A percentile compares a stretch with the other conserved stretches of the same genome.
These are phyloP conservation scores for Maudiozyma barnettii DNA, from an alignment of 805 yeast genomes.

Conservation along the genomic window DNA sequence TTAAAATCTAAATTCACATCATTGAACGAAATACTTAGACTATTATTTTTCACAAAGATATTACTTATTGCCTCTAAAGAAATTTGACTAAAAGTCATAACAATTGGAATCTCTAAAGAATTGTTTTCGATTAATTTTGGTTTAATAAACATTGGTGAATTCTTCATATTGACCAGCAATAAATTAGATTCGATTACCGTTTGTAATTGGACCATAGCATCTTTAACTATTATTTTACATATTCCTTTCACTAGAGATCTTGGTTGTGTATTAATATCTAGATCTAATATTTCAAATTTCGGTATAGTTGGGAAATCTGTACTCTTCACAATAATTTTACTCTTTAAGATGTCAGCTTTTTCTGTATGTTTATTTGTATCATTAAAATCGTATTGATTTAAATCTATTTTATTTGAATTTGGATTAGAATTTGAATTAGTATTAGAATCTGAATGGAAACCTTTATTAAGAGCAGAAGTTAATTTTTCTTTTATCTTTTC, in stretches of 20 bases:
- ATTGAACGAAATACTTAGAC: conserved; percentile 30
- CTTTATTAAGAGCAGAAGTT: conserved; percentile 19
- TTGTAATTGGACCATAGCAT: conserved; percentile 26
- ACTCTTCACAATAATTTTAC: conserved; percentile 25
- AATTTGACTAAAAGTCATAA: conserved; percentile 27
- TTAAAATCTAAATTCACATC: conserved; percentile 30
- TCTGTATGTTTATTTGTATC: not conserved
- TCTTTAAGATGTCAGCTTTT: conserved; percentile 14
- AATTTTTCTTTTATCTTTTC: conserved; percentile 22
- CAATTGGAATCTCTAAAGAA: conserved; percentile 29
- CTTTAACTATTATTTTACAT: conserved; percentile 26
- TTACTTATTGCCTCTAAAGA: conserved; percentile 29
- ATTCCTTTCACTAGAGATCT: conserved; percentile 28
- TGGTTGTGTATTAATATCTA: conserved; percentile 26
- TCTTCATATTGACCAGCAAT: conserved; percentile 20
- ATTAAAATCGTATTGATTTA: not conserved
- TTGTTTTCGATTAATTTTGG: conserved; percentile 28
- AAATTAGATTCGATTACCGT: conserved; percentile 30
- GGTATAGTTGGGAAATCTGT: conserved; percentile 26
- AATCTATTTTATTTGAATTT: not conserved
- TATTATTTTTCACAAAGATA: conserved; percentile 25
- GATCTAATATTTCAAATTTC: conserved; percentile 26
- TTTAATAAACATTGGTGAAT: conserved; percentile 23
- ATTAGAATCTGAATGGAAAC: conserved; percentile 3
- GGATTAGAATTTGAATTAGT: not conserved